Conservation (phyloP, 2,329 filamentous ascomycete genomes). For the Tolypocladium album region DNA sequence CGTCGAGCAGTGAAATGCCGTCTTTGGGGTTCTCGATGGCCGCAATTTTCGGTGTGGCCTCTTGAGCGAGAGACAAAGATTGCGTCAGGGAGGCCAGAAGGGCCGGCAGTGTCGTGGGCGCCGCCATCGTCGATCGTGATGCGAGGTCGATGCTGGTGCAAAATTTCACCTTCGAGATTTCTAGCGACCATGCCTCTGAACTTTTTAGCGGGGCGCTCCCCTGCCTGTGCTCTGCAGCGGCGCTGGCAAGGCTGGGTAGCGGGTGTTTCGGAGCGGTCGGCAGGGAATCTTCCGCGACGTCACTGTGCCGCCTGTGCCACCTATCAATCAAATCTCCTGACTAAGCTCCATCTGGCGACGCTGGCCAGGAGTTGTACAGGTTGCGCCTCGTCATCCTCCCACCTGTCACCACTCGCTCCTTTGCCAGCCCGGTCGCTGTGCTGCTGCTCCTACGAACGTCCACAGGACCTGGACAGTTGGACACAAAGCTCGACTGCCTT, state of each 20-base stretch:
- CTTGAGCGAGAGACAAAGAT: constrained; percentile 51
- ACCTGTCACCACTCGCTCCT: background rate
- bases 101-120: constrained; percentile 35
- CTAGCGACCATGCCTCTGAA: constrained; percentile 4
- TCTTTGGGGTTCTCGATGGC: constrained; percentile 63
- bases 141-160: constrained; percentile 6
- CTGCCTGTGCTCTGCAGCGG: background rate
- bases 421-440: background rate
- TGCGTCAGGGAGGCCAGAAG: constrained; percentile 44
- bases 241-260: background rate
- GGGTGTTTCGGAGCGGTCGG: background rate
- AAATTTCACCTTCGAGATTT: background rate
- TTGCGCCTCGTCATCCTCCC: background rate
- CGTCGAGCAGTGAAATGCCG: constrained; percentile 87
- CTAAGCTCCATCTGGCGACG: constrained; percentile 7
- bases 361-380: background rate
- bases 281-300: background rate
- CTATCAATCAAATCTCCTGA: constrained; percentile 1
- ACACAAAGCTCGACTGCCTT: background rate
- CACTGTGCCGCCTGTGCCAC: background rate
- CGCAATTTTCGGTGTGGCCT: constrained; percentile 53
- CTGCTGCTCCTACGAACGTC: background rate
- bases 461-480: background rate
- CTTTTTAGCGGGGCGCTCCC: constrained; percentile 11
- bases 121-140: constrained; percentile 30